A percentile compares a stretch with the other conserved stretches of the same genome.
Evolutionary conservation across 1,284 basidiomycete species (phyloP).

Genomic region (Apiotrichum brassicae): DNA sequence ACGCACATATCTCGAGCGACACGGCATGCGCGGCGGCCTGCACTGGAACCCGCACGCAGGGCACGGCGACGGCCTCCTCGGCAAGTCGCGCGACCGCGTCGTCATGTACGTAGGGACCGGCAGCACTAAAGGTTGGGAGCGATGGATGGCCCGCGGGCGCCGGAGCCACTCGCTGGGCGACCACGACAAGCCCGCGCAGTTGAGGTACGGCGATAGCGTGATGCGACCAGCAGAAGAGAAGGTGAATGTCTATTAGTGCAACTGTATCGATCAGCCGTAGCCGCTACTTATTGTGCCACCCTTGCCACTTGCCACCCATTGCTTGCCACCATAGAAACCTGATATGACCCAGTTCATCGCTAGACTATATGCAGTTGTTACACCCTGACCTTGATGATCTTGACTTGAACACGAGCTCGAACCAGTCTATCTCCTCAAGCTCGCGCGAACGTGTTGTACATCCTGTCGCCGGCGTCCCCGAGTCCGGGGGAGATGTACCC

Average conservation of each 20-base stretch:
- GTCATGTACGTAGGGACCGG: slow-evolving; percentile 57
- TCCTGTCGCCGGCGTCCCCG: slow-evolving; percentile 60
- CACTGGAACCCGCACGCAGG: slow-evolving; percentile 62
- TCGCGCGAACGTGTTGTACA: slow-evolving; percentile 16
- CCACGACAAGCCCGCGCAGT: no score
- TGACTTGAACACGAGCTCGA: no score
- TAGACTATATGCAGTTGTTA: background rate
- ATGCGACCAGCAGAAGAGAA: no score
- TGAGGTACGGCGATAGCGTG: no score
- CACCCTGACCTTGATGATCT: background rate
- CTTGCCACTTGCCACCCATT: no score
- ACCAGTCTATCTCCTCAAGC: no score
- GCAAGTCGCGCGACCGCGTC: slow-evolving; percentile 56
- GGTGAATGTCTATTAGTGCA: no score
- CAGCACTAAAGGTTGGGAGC: slow-evolving; percentile 31
- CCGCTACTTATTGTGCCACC: no score
- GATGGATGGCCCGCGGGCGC: slow-evolving; percentile 25
- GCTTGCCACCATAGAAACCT: no score
- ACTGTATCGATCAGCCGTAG: no score
- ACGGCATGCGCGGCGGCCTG: slow-evolving; percentile 65
- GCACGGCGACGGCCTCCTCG: slow-evolving; percentile 66
- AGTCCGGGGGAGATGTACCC: slow-evolving; percentile 81
- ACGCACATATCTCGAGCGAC: slow-evolving; percentile 59
- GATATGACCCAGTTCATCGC: background rate
- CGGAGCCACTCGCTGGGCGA: slow-evolving; percentile 25